These are phyloP conservation scores for Aurantiochytrium sp. DNA, from an alignment of 108 stramenopile species.

Conservation along the genomic window DNA sequence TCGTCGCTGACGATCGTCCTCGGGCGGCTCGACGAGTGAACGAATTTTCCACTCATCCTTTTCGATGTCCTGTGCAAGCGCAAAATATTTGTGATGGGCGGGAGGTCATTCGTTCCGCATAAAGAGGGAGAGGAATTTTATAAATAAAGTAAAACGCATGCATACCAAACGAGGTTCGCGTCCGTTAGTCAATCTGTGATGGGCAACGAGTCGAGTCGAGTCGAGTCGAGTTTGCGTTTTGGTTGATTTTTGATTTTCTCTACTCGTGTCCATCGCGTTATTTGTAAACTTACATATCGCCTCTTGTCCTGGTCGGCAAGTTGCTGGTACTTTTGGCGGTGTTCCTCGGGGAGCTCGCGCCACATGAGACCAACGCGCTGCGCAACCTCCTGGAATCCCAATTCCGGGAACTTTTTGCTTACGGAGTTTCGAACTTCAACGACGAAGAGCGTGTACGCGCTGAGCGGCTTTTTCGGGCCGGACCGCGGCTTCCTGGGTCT, in stretches of 20 bases:
- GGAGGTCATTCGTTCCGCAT: too few species aligned
- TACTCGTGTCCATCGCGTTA: too few species aligned
- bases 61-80: not conserved
- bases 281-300: not conserved
- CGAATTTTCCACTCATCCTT: slow-evolving; percentile 4
- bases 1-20: not conserved
- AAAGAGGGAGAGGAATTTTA: too few species aligned
- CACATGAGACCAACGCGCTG: not conserved
- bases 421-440: not conserved
- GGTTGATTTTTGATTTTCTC: too few species aligned
- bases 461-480: not conserved
- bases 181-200: too few species aligned
- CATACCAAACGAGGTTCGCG: too few species aligned
- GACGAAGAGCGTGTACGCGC: slow-evolving; percentile 21
- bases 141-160: too few species aligned
- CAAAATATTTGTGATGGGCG: not conserved
- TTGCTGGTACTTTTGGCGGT: slow-evolving; percentile 3
- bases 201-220: too few species aligned
- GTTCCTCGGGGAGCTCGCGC: not conserved
- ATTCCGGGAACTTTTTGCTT: not conserved
- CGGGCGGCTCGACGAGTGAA: not conserved
- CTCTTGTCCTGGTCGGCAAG: not conserved
- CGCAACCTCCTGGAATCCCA: not conserved
- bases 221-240: too few species aligned
- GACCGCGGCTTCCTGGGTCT: not conserved